Conservation (phyloP, 257 asterid species). For the Mitragyna speciosa region DNA sequence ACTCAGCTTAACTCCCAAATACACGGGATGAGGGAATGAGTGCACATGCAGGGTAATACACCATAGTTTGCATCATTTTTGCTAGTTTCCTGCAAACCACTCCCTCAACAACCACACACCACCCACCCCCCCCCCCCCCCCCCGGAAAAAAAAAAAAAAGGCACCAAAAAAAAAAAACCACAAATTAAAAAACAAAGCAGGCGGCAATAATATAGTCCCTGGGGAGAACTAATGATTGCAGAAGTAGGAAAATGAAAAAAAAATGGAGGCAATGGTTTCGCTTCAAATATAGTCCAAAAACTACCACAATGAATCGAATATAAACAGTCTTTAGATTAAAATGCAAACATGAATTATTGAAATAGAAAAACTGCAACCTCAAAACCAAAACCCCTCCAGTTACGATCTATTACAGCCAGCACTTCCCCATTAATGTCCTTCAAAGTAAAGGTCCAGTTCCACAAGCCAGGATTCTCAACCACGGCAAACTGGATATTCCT, state of each 20-base stretch:
- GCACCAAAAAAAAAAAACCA: no score
- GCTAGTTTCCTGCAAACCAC: no score
- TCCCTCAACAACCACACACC: not conserved
- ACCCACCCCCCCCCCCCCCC: not conserved
- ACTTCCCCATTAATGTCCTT: slow-evolving; percentile 86
- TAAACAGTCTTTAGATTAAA: not conserved
- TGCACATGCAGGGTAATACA: not conserved
- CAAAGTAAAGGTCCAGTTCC: slow-evolving; percentile 96
- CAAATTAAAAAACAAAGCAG: no score
- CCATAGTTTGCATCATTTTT: not conserved
- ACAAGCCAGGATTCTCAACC: slow-evolving; percentile 93
- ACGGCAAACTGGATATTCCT: slow-evolving; percentile 89
- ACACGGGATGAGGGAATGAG: not conserved
- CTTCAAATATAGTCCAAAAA: not conserved
- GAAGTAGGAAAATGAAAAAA: not conserved
- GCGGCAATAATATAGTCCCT: no score
- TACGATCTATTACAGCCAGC: slow-evolving; percentile 92
- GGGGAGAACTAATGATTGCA: not conserved
- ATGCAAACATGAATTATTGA: not conserved
- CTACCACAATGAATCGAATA: not conserved
- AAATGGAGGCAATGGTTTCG: not conserved
- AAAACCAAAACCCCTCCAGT: slow-evolving; percentile 96
- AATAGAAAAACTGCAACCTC: slow-evolving; percentile 47
- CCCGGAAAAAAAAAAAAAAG: not conserved
- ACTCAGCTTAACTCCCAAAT: not conserved